Conservation (phyloP, 1,284 basidiomycete genomes). For the Entoloma clypeatum region DNA sequence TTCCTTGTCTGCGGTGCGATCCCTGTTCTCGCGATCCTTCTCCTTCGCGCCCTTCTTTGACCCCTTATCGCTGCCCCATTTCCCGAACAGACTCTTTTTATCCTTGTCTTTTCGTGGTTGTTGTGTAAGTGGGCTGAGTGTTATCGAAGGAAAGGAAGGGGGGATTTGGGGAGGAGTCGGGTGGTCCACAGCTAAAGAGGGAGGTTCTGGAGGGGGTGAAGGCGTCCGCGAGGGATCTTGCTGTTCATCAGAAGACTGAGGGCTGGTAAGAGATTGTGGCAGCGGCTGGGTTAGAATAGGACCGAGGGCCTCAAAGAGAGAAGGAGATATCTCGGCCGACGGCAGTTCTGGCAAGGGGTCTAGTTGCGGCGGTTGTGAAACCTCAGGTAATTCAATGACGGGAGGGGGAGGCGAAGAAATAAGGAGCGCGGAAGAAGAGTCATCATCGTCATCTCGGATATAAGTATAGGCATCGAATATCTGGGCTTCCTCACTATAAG, state of each 20-base stretch:
- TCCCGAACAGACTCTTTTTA: conserved; percentile 71
- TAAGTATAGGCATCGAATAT: conserved; percentile 83
- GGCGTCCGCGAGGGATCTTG: conserved; percentile 39
- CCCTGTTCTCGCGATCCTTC: conserved; percentile 46
- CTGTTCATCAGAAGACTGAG: conserved; percentile 33
- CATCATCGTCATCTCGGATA: conserved; percentile 50
- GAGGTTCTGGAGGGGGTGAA: conserved; percentile 36
- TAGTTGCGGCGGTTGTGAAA: conserved; percentile 26
- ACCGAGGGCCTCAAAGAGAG: conserved; percentile 34
- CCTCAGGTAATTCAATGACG: conserved; percentile 28
- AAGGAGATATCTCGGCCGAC: conserved; percentile 28
- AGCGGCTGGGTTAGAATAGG: conserved; percentile 57
- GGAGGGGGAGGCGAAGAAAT: conserved; percentile 35
- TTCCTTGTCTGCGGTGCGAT: conserved; percentile 54
- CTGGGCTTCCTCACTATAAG: conserved; percentile 71
- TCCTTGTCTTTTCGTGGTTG: conserved; percentile 72
- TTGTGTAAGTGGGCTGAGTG: conserved; percentile 27
- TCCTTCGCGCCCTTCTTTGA: conserved; percentile 52
- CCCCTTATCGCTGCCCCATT: conserved; percentile 65
- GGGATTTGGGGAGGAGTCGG: conserved; percentile 24
- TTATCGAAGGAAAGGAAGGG: conserved; percentile 23
- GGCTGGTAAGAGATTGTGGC: conserved; percentile 45
- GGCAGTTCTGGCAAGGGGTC: too few relatives aligned
- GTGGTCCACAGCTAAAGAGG: conserved; percentile 18
- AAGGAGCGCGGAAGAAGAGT: conserved; percentile 21